Base-by-base conservation (phyloP, 192 early-diverging fungal genomes). In the Paraglomus brasilianum region DNA sequence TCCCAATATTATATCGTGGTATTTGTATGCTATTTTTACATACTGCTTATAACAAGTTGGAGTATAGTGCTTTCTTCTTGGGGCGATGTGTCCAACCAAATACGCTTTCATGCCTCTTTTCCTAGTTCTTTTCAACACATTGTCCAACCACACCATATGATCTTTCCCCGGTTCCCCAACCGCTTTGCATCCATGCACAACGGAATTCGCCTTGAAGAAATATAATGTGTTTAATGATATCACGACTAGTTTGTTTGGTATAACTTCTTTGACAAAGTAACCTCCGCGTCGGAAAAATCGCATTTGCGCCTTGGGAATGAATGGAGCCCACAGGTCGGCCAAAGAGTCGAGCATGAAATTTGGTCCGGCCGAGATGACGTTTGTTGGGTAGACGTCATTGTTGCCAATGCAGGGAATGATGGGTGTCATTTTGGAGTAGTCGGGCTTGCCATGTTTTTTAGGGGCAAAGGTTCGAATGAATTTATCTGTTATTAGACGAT, bases 371-470 rank as follows among this genome's bases (percentile, higher is more conserved):
- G 74, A 51, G 50, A 90, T 65, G 14, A 84, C 80, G 64, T 92
- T 92, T 73, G 88, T 88, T 24, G 89, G 89, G 46, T 86, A 81
- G 11, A 90, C 75, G 66, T 90, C 89, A 68, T 90, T 90, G 73
- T 92, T 92, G 59, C 80, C 80, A 21, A 83, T 75, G 5, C 74
- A 80, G 17, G 83, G 80, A 8, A 84, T 75, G 49, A 85, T 81
- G 4, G 84, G 84, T 41, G 82, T 74, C 19, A 73, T 72, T 62
- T 64, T 46, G 47, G 71, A 70, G 51, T 30, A 66, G 19, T 62
- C 57, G 15, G 67, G 65, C 62, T 61, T 39, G 19, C 36, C 48
- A 45, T 21, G 2, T 15, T 30, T 72, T 62, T 22, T 75, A 47
- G 63, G 58, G 17, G 75, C 24, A 63, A 91, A 91, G 0, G 78